A percentile compares a stretch with the other conserved stretches of the same genome.
Evolutionary conservation across 1,139 yeast species (phyloP).

Genomic region (Zygoascus hellenicus): DNA sequence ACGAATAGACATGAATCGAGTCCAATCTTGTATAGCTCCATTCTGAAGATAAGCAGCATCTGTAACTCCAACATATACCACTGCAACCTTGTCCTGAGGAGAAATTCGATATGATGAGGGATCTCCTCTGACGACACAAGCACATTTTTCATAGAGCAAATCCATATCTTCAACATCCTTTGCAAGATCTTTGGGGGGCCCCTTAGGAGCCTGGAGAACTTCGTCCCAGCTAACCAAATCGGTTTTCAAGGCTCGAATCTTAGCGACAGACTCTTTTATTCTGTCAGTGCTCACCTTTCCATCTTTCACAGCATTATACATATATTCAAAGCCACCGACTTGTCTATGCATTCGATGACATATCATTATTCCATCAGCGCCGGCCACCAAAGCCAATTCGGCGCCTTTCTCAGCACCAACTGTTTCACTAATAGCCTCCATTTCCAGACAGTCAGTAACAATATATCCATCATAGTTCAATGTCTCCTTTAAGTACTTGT

Average conservation of each 20-base stretch:
- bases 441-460: conserved; percentile 54
- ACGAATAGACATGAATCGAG: conserved; percentile 14
- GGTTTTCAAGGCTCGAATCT: conserved; percentile 43
- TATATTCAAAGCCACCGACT: conserved; percentile 47
- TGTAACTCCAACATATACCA: conserved; percentile 14
- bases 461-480: conserved; percentile 50
- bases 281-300: conserved; percentile 46
- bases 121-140: conserved; percentile 14
- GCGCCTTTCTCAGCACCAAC: conserved; percentile 58
- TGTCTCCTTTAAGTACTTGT: conserved; percentile 44
- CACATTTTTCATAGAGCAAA: conserved; percentile 12
- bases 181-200: conserved; percentile 1
- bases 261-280: conserved; percentile 37
- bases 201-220: conserved; percentile 27
- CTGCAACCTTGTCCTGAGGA: conserved; percentile 16
- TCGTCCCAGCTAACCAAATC: conserved; percentile 42
- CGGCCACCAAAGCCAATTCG: conserved; percentile 49
- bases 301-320: conserved; percentile 44
- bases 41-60: conserved; percentile 9
- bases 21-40: conserved; percentile 16
- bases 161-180: conserved; percentile 8
- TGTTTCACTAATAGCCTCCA: conserved; percentile 53
- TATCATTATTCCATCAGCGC: conserved; percentile 55
- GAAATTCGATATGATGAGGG: conserved; percentile 9
- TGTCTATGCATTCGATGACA: conserved; percentile 49